Evolutionary conservation across 2,329 filamentous ascomycete species (phyloP).

Genomic region (Beauveria australis): DNA sequence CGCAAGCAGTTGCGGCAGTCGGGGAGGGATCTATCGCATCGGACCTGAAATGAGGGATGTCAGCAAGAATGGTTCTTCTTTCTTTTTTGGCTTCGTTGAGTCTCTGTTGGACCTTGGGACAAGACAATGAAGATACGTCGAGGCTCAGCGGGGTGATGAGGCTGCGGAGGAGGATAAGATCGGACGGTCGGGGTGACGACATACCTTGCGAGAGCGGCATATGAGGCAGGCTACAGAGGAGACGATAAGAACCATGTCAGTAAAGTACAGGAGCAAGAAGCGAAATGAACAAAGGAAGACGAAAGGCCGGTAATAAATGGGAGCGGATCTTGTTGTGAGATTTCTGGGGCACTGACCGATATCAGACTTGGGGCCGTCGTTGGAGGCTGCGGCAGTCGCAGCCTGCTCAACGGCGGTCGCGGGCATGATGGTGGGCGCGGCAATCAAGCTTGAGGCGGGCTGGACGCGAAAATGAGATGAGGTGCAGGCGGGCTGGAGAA

Average conservation of each 20-base stretch:
- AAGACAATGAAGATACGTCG: not conserved
- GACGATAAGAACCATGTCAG: slow-evolving; percentile 5
- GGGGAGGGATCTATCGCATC: slow-evolving; percentile 18
- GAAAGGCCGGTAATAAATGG: not conserved
- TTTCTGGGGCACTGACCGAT: slow-evolving; percentile 11
- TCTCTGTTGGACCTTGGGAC: not conserved
- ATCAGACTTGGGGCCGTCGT: slow-evolving; percentile 11
- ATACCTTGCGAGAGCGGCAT: slow-evolving; percentile 14
- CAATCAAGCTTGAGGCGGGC: not conserved
- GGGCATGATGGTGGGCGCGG: slow-evolving; percentile 10
- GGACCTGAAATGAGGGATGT: slow-evolving; percentile 14
- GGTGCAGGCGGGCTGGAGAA: not conserved
- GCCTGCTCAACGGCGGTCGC: slow-evolving; percentile 11
- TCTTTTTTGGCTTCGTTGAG: not conserved
- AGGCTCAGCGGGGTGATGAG: not conserved
- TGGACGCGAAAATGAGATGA: not conserved
- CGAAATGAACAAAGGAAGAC: not conserved
- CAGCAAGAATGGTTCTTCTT: not conserved
- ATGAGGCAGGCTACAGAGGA: slow-evolving; percentile 12
- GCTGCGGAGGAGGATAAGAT: not conserved
- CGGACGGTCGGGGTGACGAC: slow-evolving; percentile 3
- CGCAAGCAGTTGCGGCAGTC: slow-evolving; percentile 17
- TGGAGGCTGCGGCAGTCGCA: slow-evolving; percentile 11
- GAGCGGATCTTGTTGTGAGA: slow-evolving; percentile 3
- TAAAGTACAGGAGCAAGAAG: not conserved